Base-by-base conservation (phyloP, 352 stramenopile species). In the Phytophthora niederhauseri region DNA sequence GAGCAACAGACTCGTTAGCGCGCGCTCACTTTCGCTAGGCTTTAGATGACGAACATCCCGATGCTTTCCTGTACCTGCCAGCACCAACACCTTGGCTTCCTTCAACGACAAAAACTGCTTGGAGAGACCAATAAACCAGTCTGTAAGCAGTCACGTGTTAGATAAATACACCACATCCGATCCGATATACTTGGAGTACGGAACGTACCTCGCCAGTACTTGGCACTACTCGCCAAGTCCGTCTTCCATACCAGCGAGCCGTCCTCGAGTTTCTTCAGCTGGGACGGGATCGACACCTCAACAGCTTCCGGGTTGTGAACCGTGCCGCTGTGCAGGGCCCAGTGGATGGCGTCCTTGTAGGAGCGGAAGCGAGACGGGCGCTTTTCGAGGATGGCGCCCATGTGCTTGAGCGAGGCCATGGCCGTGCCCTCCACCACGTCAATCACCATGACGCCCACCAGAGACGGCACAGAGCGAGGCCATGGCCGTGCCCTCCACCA, bases 391-490 rank as follows among this genome's bases (percentile, higher is more conserved):
- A 97, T 92, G 4, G 73, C 68, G 48, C 91, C 77, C 91, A 97
- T 97, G 73, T 95, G 85, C 48, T 81, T 75, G 11, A 97, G 75
- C 7, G 91, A 94, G n/a, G 89, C 87, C 15, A 97, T 72, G 5
- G 91, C 89, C 6, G 91, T 97, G 49, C 89, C 89, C 58, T 97
- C 91, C 8, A 97, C 91, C 7, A 97, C 91, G 64, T 97, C 91
- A 48, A 97, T 87, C 38, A 97, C 89, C 77, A 97, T 92, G 2
- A 96, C 78, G 15, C 91, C 91, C 11, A 86, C 81, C 9, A 97
- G 71, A 3, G 84, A 90, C 15, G 68, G 55, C 22, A 96, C 76
- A n/a, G 11, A 97, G 75, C 7, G 91, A 94, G n/a, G 89, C 87
- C 15, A 97, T 72, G 5, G 91, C 89, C 6, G 91, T 97, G 49